Evolutionary conservation across 2,329 filamentous ascomycete species (phyloP).

Genomic region (Pseudogymnoascus sp.): DNA sequence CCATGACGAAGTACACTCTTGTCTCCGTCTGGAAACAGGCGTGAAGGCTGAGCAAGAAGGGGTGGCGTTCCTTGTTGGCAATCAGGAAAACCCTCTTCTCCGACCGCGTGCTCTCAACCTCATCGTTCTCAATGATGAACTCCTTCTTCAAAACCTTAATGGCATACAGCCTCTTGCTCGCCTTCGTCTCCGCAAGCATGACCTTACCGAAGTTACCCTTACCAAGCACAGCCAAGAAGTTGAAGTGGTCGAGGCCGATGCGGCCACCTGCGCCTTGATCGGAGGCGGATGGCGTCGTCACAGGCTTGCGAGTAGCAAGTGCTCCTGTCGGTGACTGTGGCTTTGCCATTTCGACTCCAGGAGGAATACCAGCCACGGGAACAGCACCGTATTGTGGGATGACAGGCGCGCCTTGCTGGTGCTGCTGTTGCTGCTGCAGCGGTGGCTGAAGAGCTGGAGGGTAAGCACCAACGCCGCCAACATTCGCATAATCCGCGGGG

Average conservation of each 20-base stretch:
- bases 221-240: slow-evolving; percentile 94
- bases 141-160: slow-evolving; percentile 99
- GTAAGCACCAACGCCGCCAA: slow-evolving; percentile 47
- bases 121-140: slow-evolving; percentile 99
- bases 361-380: slow-evolving; percentile 10
- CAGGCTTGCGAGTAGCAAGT: slow-evolving; percentile 43
- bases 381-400: slow-evolving; percentile 22
- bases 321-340: slow-evolving; percentile 27
- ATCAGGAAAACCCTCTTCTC: slow-evolving; percentile 97
- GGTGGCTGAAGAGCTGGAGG: slow-evolving; percentile 31
- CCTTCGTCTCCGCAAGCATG: slow-evolving; percentile 97
- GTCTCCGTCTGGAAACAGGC: slow-evolving; percentile 99
- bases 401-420: slow-evolving; percentile 19
- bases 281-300: slow-evolving; percentile 55
- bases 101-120: slow-evolving; percentile 94
- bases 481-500: slow-evolving; percentile 65
- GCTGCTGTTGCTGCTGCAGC: slow-evolving; percentile 34
- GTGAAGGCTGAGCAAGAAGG: slow-evolving; percentile 89
- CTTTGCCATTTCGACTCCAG: slow-evolving; percentile 13
- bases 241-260: slow-evolving; percentile 97
- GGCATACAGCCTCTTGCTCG: slow-evolving; percentile 82
- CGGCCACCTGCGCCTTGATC: slow-evolving; percentile 68
- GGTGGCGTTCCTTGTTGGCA: slow-evolving; percentile 93
- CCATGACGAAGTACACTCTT: slow-evolving; percentile 98
- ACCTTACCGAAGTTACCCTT: slow-evolving; percentile 99